Evolutionary conservation across 2,329 filamentous ascomycete genomes (phyloP).

Genomic region (Ophiosphaerella herpotricha): DNA sequence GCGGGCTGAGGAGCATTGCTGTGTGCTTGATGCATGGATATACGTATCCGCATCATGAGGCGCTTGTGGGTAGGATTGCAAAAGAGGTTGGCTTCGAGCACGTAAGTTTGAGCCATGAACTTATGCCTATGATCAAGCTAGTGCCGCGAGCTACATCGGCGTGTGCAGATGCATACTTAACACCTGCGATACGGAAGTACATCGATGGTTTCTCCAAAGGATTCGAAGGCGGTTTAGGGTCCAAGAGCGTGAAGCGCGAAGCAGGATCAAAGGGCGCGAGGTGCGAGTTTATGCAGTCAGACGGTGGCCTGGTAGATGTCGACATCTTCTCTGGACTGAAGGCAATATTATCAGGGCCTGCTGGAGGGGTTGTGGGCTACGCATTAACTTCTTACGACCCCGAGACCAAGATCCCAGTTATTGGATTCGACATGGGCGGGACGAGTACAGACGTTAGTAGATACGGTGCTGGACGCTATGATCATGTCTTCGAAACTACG

Average conservation of each 20-base stretch:
- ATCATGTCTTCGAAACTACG: constrained; percentile 93
- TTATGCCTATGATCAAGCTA: constrained; percentile 89
- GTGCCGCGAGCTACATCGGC: constrained; percentile 76
- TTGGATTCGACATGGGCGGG: constrained; percentile 95
- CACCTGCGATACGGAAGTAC: constrained; percentile 78
- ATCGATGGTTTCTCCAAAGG: constrained; percentile 77
- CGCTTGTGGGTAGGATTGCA: constrained; percentile 74
- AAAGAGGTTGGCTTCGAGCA: constrained; percentile 81
- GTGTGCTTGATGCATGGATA: constrained; percentile 93
- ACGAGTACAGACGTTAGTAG: constrained; percentile 90
- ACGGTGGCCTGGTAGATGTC: constrained; percentile 73
- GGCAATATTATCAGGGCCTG: constrained; percentile 85
- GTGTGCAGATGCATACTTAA: constrained; percentile 79
- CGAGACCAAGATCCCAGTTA: constrained; percentile 79
- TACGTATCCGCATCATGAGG: constrained; percentile 86
- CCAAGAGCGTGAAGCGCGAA: constrained; percentile 71
- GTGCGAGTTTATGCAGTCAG: constrained; percentile 95
- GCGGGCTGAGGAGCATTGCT: constrained; percentile 78
- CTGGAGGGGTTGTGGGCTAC: constrained; percentile 92
- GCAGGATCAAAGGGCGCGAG: constrained; percentile 70
- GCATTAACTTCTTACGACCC: constrained; percentile 89
- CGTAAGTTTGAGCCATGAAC: constrained; percentile 77
- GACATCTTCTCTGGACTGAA: constrained; percentile 82
- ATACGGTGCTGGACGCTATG: constrained; percentile 82
- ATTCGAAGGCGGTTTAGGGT: constrained; percentile 80